Conservation (phyloP, 352 stramenopile genomes). For the Globisporangium yorkense region DNA sequence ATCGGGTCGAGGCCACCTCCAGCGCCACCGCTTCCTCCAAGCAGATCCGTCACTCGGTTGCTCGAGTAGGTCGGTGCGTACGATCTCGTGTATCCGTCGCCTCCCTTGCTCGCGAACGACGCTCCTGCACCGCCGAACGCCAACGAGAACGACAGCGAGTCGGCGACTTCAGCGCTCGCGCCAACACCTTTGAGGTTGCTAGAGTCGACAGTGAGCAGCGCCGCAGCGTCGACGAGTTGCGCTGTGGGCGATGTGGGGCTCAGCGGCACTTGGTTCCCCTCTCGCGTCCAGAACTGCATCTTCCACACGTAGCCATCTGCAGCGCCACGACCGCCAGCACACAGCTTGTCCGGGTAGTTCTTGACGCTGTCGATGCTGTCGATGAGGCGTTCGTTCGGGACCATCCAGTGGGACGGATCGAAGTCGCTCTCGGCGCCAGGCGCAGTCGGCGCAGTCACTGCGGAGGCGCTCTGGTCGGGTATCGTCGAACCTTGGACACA, state of each 20-base stretch:
- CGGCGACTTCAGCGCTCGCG: constrained; percentile 42
- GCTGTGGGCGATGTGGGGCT: constrained; percentile 64
- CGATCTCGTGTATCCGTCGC: constrained; percentile 41
- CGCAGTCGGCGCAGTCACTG: constrained; percentile 11
- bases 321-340: constrained; percentile 66
- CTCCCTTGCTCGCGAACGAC: constrained; percentile 47
- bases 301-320: constrained; percentile 88
- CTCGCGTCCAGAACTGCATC: constrained; percentile 84
- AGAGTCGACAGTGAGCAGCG: constrained; percentile 37
- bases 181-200: constrained; percentile 41
- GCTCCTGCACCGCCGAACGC: constrained; percentile 85
- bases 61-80: constrained; percentile 31
- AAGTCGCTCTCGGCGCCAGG: constrained; percentile 22
- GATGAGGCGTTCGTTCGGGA: constrained; percentile 30
- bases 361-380: constrained; percentile 44
- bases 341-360: constrained; percentile 67
- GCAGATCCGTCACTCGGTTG: constrained; percentile 62
- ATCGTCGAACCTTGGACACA: constrained; percentile 63
- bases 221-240: constrained; percentile 19
- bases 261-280: constrained; percentile 70
- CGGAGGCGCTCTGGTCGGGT: constrained; percentile 35
- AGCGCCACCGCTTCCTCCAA: constrained; percentile 90
- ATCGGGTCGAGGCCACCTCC: constrained; percentile 82
- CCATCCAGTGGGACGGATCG: constrained; percentile 46
- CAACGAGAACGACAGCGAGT: constrained; percentile 86